Evolutionary conservation across 2,329 filamentous ascomycete genomes (phyloP).

Genomic region (Aureobasidium sp.): DNA sequence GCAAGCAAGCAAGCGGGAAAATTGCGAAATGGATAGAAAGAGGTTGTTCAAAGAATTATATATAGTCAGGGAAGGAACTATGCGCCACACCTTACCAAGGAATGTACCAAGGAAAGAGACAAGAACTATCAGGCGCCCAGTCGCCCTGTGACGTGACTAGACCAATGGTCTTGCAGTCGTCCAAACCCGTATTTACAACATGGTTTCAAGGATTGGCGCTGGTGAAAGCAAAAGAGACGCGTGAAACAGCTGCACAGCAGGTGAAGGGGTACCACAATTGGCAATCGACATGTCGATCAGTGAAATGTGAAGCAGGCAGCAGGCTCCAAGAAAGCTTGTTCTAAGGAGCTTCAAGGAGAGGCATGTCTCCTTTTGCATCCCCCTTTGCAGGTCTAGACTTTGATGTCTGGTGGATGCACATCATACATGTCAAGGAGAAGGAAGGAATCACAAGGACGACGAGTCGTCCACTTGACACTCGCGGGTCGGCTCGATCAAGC

Average conservation of each 20-base stretch:
- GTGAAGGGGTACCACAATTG: not conserved
- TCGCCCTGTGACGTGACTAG: not conserved
- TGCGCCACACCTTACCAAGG: constrained; percentile 6
- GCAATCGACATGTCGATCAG: not conserved
- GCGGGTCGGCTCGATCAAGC: constrained; percentile 4
- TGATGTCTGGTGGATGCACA: not conserved
- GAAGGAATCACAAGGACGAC: not conserved
- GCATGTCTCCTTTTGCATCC: not conserved
- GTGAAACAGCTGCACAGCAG: constrained; percentile 7
- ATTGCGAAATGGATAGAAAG: not conserved
- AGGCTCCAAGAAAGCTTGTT: not conserved
- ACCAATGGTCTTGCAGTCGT: not conserved
- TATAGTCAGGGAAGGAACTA: constrained; percentile 2
- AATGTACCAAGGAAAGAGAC: constrained; percentile 5
- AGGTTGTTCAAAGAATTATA: constrained; percentile 5
- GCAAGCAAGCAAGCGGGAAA: not conserved
- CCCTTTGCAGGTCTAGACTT: not conserved
- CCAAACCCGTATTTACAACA: not conserved
- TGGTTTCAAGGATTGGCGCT: not conserved
- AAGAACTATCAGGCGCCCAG: not conserved
- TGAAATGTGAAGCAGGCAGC: not conserved
- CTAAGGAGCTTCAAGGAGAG: not conserved
- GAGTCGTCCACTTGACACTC: not conserved
- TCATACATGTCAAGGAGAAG: not conserved
- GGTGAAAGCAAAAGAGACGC: not conserved